A percentile compares a stretch with the other conserved stretches of the same genome.
phyloP scores from a whole-genome alignment of 805 yeast genomes.

The Candida alai region DNA sequence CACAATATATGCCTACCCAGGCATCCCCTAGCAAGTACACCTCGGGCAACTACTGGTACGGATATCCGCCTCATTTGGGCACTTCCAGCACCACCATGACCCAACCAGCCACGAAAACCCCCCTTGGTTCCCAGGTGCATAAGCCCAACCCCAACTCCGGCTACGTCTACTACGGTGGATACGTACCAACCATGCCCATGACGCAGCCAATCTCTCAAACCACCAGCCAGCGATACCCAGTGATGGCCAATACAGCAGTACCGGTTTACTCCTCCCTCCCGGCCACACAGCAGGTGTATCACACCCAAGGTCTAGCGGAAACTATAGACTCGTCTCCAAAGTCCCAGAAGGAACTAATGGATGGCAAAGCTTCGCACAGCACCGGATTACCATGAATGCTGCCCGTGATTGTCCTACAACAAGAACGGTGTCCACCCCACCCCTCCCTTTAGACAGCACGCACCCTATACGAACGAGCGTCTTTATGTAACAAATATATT shows the following conservation, averaged over 20 bases:
- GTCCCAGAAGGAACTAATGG: constrained; percentile 1
- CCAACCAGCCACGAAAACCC: too few relatives aligned
- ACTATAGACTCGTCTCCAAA: background rate
- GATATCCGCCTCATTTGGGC: constrained; percentile 7
- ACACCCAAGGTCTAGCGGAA: constrained; percentile 1
- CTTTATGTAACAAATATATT: too few relatives aligned
- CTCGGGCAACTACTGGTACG: constrained; percentile 11
- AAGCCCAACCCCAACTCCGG: background rate
- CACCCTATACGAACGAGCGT: too few relatives aligned
- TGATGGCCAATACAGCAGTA: background rate
- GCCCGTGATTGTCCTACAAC: too few relatives aligned
- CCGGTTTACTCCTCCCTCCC: background rate
- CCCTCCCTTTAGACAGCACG: too few relatives aligned
- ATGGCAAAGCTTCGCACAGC: background rate
- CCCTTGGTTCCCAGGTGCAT: background rate
- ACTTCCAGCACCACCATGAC: constrained; percentile 4
- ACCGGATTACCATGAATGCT: constrained; percentile 2
- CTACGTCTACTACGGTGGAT: too few relatives aligned
- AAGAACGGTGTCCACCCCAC: too few relatives aligned
- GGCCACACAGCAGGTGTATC: constrained; percentile 2
- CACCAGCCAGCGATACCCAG: constrained; percentile 2
- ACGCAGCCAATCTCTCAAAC: constrained; percentile 1
- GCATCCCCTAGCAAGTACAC: constrained; percentile 9
- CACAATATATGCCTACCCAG: too few relatives aligned
- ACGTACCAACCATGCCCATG: background rate